Conservation (phyloP, 129 eudicot species). For the Apium graveolens region DNA sequence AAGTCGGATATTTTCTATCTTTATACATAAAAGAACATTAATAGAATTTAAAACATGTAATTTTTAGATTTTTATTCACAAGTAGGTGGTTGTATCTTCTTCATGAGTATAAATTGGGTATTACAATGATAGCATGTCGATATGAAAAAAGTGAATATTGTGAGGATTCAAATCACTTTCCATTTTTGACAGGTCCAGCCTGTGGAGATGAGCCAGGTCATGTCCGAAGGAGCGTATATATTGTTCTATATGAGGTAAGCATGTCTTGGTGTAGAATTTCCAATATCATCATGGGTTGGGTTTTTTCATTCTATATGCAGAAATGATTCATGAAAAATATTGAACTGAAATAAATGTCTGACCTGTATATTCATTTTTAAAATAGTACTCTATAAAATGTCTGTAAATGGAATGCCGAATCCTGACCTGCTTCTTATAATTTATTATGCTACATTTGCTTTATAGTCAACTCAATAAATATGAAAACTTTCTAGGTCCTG, state of each 20-base stretch:
- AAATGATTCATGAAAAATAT: background rate
- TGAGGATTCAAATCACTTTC: background rate
- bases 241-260: slow-evolving; percentile 83
- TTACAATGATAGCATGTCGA: slow-evolving; percentile 17
- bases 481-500: slow-evolving; percentile 33
- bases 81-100: background rate
- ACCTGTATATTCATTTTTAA: background rate
- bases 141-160: background rate
- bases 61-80: background rate
- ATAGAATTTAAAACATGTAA: background rate
- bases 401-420: background rate
- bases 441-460: background rate
- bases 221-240: slow-evolving; percentile 97
- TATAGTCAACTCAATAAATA: background rate
- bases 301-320: background rate
- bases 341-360: background rate
- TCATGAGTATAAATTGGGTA: background rate
- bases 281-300: background rate
- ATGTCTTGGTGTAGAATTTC: background rate
- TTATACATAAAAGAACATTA: background rate
- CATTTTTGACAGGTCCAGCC: slow-evolving; percentile 54
- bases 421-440: background rate
- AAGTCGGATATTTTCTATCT: background rate
- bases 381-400: background rate
- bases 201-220: slow-evolving; percentile 64